Evolutionary conservation across 768 basidiomycete species (phyloP), one percentile per base, ranked within the genome.

Genomic region (Mycena albidolilacea): DNA sequence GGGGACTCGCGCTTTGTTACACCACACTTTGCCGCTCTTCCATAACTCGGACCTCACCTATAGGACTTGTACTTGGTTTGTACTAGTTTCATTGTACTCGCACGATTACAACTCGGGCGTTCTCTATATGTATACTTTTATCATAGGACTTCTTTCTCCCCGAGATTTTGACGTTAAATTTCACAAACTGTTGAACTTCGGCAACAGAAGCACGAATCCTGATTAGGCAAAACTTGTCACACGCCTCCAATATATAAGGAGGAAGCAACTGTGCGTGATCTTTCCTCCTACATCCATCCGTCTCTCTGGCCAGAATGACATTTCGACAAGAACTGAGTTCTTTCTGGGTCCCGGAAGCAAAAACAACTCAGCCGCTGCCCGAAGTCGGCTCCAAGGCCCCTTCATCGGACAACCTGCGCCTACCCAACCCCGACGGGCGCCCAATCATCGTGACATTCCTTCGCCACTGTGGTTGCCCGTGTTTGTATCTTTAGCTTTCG

Each of bases 391-490:
- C 48, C 8, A 60, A 60, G 19, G 72, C 72, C 6, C 72, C 67
- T 38, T 73, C 63, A 2, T 64, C 67, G 10, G 63, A 59, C 6
- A 17, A 10, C 11, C 46, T 72, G 1, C 67, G 0, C 21, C n/a
- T 69, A 4, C 72, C 72, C 10, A 54, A 37, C 37, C 15, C 30
- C 2, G 67, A 73, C 62, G 41, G 58, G n/a, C 55, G 67, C 38
- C 61, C 67, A 9, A 69, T 39, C 1, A 30, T 73, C 37, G 11
- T 73, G 17, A 68, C 67, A 17, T 73, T 73, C 58, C 57, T 69
- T 10, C 67, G 67, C 5, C 67, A 73, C 57, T 73, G 72, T 15
- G 67, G 67, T 38, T 69, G 72, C 67, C 72, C 67, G 44, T 73
- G 72, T 73, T 44, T 30, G 72, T 68, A 48, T 61, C 9, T 59